These are phyloP conservation scores for Zychaea mexicana DNA, from an alignment of 371 early-diverging fungal genomes.

Conservation along the genomic window DNA sequence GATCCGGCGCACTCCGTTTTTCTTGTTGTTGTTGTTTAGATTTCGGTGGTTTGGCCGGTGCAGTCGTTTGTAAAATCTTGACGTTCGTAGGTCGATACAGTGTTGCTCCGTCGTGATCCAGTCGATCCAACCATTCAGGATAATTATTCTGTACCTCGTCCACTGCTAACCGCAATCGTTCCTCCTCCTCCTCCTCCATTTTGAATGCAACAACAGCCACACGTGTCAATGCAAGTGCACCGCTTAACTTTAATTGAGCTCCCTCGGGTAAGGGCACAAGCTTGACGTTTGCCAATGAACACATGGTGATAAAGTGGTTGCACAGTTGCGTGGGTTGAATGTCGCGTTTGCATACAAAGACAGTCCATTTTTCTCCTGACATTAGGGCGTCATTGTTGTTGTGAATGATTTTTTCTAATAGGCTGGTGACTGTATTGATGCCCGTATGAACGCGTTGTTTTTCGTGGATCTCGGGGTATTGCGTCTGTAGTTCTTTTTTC, in stretches of 20 bases:
- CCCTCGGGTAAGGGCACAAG: conserved; percentile 30
- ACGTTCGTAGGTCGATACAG: conserved; percentile 20
- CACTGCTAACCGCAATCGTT: conserved; percentile 25
- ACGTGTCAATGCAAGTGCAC: conserved; percentile 22
- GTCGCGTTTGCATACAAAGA: conserved; percentile 44
- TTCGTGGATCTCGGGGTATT: conserved; percentile 22
- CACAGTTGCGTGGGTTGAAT: conserved; percentile 36
- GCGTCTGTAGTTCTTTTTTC: not conserved
- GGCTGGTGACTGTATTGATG: conserved; percentile 33
- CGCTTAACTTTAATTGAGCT: conserved; percentile 24
- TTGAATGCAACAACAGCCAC: conserved; percentile 25
- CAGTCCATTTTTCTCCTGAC: conserved; percentile 3
- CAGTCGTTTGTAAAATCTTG: conserved; percentile 32
- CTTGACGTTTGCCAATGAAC: conserved; percentile 28
- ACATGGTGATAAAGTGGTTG: conserved; percentile 37
- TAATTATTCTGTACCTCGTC: conserved; percentile 21
- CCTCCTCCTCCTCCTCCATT: conserved; percentile 28
- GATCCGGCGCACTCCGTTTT: not conserved
- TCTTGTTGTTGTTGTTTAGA: conserved; percentile 5
- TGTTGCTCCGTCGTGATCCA: not conserved
- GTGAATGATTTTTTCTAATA: conserved; percentile 25
- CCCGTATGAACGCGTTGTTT: conserved; percentile 27
- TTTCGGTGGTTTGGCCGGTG: conserved; percentile 15
- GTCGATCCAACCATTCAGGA: conserved; percentile 33
- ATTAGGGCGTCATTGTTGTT: too few relatives aligned